A percentile compares a stretch with the other conserved stretches of the same genome.
These are phyloP conservation scores for Botrytis medusae DNA, from an alignment of 2,329 filamentous ascomycete species.

Conservation along the genomic window DNA sequence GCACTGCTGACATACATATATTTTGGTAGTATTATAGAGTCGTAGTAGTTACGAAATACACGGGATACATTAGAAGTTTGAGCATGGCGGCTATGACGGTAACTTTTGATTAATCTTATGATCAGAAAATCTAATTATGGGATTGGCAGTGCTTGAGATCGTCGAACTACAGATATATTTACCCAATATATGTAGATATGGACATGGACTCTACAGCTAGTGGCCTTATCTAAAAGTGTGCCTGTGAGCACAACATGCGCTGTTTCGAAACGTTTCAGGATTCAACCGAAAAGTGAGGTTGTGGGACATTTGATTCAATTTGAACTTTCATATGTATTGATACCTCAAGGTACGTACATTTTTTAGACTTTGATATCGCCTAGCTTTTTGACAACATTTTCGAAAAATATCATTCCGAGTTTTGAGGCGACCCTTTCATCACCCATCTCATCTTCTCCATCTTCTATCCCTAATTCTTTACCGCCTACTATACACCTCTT, in stretches of 20 bases:
- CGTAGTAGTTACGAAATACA: not conserved
- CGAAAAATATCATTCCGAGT: conserved; percentile 46
- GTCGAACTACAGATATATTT: not conserved
- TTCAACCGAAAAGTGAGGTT: not conserved
- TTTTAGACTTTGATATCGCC: conserved; percentile 35
- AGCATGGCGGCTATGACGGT: not conserved
- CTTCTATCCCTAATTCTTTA: conserved; percentile 41
- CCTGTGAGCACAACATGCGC: not conserved
- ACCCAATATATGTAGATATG: not conserved
- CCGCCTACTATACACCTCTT: conserved; percentile 43
- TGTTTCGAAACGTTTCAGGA: conserved; percentile 12
- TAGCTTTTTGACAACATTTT: conserved; percentile 48
- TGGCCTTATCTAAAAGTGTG: not conserved
- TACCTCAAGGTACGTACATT: conserved; percentile 1
- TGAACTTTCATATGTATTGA: not conserved
- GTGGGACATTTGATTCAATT: not conserved
- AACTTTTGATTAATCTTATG: conserved; percentile 7
- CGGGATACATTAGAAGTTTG: not conserved
- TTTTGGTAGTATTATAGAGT: conserved; percentile 3
- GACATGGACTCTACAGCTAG: not conserved
- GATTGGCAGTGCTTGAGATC: not conserved
- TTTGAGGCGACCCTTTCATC: conserved; percentile 43
- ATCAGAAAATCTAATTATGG: not conserved
- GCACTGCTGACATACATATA: conserved; percentile 6
- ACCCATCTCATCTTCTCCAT: conserved; percentile 45